Conservation (phyloP, 1,284 basidiomycete genomes). For the Boletus semigastroideus region DNA sequence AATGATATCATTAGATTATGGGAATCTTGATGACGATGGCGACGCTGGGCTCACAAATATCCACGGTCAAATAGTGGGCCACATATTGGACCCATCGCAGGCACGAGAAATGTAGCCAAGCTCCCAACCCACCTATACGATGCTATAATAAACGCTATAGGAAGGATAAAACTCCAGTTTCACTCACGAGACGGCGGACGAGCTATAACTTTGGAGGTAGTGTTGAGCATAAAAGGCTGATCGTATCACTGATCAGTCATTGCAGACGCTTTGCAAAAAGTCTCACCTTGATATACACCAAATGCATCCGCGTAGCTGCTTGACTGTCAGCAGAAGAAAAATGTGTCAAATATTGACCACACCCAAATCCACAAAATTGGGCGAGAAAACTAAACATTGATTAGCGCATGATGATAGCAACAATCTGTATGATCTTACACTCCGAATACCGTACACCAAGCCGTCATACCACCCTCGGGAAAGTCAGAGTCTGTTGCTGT, state of each 20-base stretch:
- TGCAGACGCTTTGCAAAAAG: not conserved
- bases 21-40: not conserved
- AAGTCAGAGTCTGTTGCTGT: not conserved
- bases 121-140: constrained; percentile 33
- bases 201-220: constrained; percentile 32
- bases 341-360: not conserved
- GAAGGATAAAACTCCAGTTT: not conserved
- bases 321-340: not conserved
- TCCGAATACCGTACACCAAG: constrained; percentile 33
- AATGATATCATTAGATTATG: not conserved
- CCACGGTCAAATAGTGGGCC: constrained; percentile 31
- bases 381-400: constrained; percentile 24
- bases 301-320: constrained; percentile 27
- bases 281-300: constrained; percentile 36
- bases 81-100: constrained; percentile 24
- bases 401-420: not conserved
- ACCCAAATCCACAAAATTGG: constrained; percentile 32
- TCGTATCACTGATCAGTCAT: not conserved
- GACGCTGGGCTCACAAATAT: constrained; percentile 29
- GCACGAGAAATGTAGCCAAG: constrained; percentile 17
- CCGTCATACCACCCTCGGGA: constrained; percentile 28
- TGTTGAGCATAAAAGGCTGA: constrained; percentile 30
- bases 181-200: constrained; percentile 33
- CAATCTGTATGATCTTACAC: constrained; percentile 15
- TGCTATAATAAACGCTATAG: not conserved